Conservation (phyloP, 2,329 filamentous ascomycete genomes). For the Ceratocystis diversiconidia region DNA sequence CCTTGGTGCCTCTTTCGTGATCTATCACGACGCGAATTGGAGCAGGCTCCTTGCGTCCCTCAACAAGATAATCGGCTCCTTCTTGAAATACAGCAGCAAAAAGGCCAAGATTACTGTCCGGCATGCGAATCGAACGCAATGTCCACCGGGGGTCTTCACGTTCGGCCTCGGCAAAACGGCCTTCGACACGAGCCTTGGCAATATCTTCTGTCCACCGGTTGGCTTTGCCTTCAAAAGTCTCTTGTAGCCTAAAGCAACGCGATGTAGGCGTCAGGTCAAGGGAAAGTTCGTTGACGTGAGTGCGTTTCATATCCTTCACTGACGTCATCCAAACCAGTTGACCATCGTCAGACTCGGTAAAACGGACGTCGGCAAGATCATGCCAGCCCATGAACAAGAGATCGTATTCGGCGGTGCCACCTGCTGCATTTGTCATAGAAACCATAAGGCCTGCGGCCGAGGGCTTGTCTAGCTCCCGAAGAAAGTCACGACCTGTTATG, state of each 20-base stretch:
- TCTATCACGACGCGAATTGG: slow-evolving; percentile 61
- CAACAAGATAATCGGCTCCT: slow-evolving; percentile 44
- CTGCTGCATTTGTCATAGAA: slow-evolving; percentile 49
- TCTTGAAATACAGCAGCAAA: slow-evolving; percentile 62
- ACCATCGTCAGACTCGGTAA: slow-evolving; percentile 55
- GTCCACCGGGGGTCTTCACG: slow-evolving; percentile 71
- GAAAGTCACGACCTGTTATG: slow-evolving; percentile 58
- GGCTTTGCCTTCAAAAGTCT: slow-evolving; percentile 64
- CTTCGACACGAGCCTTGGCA: slow-evolving; percentile 72
- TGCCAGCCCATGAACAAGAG: slow-evolving; percentile 64
- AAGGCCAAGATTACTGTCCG: slow-evolving; percentile 44
- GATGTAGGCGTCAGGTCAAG: slow-evolving; percentile 30
- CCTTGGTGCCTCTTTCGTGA: slow-evolving; percentile 50
- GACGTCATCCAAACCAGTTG: slow-evolving; percentile 55
- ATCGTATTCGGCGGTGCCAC: slow-evolving; percentile 49
- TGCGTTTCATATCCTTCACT: slow-evolving; percentile 41
- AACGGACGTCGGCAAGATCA: slow-evolving; percentile 52
- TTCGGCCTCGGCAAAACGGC: slow-evolving; percentile 68
- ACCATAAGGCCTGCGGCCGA: slow-evolving; percentile 48
- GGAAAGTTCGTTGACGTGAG: slow-evolving; percentile 23
- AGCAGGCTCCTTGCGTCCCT: slow-evolving; percentile 53
- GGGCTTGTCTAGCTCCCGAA: slow-evolving; percentile 75
- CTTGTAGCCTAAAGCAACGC: slow-evolving; percentile 57
- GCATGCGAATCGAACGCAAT: slow-evolving; percentile 52
- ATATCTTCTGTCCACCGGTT: slow-evolving; percentile 70